Conservation (phyloP, 768 basidiomycete species). For the Rubroboletus satanas region DNA sequence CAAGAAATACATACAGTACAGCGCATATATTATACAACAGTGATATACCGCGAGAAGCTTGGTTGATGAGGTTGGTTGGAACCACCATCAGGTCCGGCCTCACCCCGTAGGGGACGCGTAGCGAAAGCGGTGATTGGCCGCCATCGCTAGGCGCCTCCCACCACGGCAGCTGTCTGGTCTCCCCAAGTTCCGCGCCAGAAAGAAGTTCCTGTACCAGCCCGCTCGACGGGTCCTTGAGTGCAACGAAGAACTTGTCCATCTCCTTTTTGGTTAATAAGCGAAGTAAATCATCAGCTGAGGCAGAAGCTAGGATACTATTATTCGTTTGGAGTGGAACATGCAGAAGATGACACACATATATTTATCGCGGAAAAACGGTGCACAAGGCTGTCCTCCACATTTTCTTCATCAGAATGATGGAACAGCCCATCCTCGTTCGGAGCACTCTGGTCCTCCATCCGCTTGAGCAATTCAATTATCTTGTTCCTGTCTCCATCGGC, state of each 20-base stretch:
- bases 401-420: constrained; percentile 36
- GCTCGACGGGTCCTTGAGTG: constrained; percentile 59
- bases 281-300: constrained; percentile 58
- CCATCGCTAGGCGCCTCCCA: constrained; percentile 49
- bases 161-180: constrained; percentile 61
- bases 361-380: constrained; percentile 54
- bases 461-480: constrained; percentile 69
- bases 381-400: constrained; percentile 43
- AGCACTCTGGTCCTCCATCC: constrained; percentile 61
- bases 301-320: constrained; percentile 40
- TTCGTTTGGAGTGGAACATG: neutral
- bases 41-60: constrained; percentile 35
- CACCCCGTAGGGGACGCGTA: constrained; percentile 29
- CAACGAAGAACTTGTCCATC: constrained; percentile 54
- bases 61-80: constrained; percentile 43
- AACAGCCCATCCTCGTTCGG: constrained; percentile 35
- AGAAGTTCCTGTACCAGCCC: constrained; percentile 58
- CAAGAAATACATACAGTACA: constrained; percentile 50
- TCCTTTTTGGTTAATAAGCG: constrained; percentile 56
- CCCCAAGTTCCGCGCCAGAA: constrained; percentile 50
- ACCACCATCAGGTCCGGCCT: constrained; percentile 45
- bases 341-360: constrained; percentile 45
- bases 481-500: constrained; percentile 52
- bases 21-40: constrained; percentile 69
- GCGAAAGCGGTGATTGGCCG: neutral